Evolutionary conservation across 1,284 basidiomycete species (phyloP), one percentile per base, ranked within the genome.

Genomic region (Flammula alnicola): DNA sequence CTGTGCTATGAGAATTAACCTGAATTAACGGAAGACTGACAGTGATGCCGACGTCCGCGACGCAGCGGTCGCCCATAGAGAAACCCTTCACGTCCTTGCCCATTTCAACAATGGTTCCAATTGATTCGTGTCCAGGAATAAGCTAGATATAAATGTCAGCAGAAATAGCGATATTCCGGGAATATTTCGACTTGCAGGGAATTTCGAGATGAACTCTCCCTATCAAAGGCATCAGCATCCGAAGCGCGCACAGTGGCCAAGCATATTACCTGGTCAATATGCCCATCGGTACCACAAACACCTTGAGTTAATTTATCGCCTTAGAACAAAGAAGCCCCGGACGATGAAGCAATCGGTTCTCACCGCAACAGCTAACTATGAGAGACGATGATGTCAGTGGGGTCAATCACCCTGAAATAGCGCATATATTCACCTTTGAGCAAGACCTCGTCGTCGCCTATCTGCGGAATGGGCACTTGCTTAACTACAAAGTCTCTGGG

Each of bases 111-210:
- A 93, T 73, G 3, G 70, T 73, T 10, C 91, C 90, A 32, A 93
- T 83, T 19, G 84, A 80, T 70, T 93, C 91, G 62, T 93, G 91
- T 5, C 90, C 91, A 11, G 90, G 89, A 49, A 93, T 87, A 37
- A 92, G 76, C 84, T 88, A 57, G 9, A 20, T 17, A 12, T n/a
- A 6, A n/a, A n/a, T 14, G 19, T 45, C 5, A 41, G 36, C 33
- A 23, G 33, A n/a, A 22, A 35, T 20, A n/a, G 5, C 5, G 2
- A 38, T 6, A 12, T 35, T 5, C 32, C 25, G 1, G 5, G 9
- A 9, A 10, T 25, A 29, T 16, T 5, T 16, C 17, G 9, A 52
- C 77, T 44, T 62, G 83, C 84, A 43, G 88, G 88, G 66, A 91
- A 91, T 62, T 80, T 80, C 44, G 86, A 75, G 57, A 89, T 86